phyloP scores from a whole-genome alignment of 2,329 filamentous ascomycete species.

The Nemania sp. region DNA sequence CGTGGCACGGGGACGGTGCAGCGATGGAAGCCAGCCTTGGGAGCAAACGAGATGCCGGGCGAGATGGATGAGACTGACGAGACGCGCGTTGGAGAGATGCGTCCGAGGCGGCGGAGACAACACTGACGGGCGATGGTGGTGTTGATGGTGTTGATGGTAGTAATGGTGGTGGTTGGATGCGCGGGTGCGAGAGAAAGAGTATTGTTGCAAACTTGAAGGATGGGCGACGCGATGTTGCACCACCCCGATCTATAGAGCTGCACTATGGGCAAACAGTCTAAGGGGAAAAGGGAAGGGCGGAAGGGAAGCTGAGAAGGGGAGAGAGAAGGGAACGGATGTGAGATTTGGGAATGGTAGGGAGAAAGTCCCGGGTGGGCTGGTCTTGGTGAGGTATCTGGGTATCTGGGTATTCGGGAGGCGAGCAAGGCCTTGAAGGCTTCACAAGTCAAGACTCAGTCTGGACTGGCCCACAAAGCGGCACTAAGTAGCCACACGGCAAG shows the following conservation, averaged over 20 bases:
- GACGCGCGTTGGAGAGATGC: conserved; percentile 14
- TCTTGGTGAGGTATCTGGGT: conserved; percentile 41
- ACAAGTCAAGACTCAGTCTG: conserved; percentile 25
- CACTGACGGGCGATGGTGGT: no score
- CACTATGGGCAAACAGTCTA: conserved; percentile 21
- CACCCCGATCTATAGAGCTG: conserved; percentile 34
- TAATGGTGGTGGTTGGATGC: not conserved
- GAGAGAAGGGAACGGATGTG: conserved; percentile 30
- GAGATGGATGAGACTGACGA: conserved; percentile 8
- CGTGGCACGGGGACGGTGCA: conserved; percentile 8
- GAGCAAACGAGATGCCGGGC: conserved; percentile 12
- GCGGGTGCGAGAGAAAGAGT: not conserved
- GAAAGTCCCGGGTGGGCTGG: conserved; percentile 27
- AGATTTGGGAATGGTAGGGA: conserved; percentile 28
- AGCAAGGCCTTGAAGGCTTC: conserved; percentile 30
- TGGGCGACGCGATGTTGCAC: conserved; percentile 37
- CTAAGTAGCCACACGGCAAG: conserved; percentile 7
- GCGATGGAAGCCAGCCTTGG: conserved; percentile 13
- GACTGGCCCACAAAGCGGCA: conserved; percentile 18
- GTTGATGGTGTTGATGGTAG: no score
- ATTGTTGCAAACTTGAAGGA: conserved; percentile 22
- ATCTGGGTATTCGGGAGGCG: conserved; percentile 40
- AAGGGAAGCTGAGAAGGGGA: conserved; percentile 37
- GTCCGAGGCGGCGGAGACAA: no score
- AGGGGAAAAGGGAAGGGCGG: conserved; percentile 6